Evolutionary conservation across 2,329 filamentous ascomycete genomes (phyloP).

Genomic region (Colletotrichum limetticola): DNA sequence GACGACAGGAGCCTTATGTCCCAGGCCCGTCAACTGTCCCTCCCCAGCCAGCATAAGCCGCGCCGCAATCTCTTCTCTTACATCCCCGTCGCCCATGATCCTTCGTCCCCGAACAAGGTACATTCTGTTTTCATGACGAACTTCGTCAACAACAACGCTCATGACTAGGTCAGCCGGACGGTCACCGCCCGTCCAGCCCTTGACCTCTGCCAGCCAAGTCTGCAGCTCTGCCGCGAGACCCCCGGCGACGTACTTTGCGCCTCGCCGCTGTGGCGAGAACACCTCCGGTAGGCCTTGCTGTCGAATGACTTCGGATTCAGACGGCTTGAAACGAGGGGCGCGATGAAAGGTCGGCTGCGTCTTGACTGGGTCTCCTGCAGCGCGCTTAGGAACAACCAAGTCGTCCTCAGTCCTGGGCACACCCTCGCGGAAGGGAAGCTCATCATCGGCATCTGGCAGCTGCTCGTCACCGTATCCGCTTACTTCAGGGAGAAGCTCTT

Average conservation of each 20-base stretch:
- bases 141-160: slow-evolving; percentile 44
- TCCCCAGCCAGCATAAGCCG: slow-evolving; percentile 50
- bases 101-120: slow-evolving; percentile 44
- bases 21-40: slow-evolving; percentile 49
- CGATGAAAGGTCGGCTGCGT: slow-evolving; percentile 51
- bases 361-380: slow-evolving; percentile 7
- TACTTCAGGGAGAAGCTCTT: neutral
- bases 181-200: slow-evolving; percentile 43
- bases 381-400: neutral
- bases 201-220: slow-evolving; percentile 53
- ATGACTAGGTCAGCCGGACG: slow-evolving; percentile 33
- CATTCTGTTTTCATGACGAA: slow-evolving; percentile 47
- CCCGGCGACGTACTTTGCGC: slow-evolving; percentile 47
- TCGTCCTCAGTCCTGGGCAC: slow-evolving; percentile 32
- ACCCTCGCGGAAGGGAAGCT: neutral
- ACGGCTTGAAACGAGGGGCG: slow-evolving; percentile 51
- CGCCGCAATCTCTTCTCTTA: slow-evolving; percentile 14
- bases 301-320: slow-evolving; percentile 38
- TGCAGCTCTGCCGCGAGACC: slow-evolving; percentile 53
- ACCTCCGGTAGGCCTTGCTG: slow-evolving; percentile 40
- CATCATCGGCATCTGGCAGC: neutral
- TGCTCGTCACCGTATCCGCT: neutral
- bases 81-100: slow-evolving; percentile 1
- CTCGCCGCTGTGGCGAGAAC: slow-evolving; percentile 49
- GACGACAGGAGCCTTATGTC: slow-evolving; percentile 40